These are phyloP conservation scores for Arabis hirsuta DNA, from an alignment of 345 rosid genomes.

Conservation along the genomic window DNA sequence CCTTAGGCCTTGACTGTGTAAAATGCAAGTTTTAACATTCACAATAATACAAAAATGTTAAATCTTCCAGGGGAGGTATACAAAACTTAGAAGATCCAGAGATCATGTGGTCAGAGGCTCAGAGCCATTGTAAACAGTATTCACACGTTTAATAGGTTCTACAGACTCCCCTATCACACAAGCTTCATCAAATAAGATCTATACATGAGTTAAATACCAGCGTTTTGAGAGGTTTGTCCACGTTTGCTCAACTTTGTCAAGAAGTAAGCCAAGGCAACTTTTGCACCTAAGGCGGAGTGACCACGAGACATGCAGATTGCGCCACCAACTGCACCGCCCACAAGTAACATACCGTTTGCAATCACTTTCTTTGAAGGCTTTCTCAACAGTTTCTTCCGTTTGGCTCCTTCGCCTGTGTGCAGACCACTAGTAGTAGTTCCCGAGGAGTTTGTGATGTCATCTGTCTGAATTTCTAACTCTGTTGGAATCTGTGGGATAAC, in stretches of 20 bases:
- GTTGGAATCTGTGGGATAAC: conserved; percentile 59
- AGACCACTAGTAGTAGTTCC: conserved; percentile 22
- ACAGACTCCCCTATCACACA: conserved; percentile 27
- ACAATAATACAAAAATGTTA: conserved; percentile 4
- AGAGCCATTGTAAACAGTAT: conserved; percentile 30
- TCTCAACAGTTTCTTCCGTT: conserved; percentile 51
- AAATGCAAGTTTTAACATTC: conserved; percentile 8
- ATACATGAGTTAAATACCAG: conserved; percentile 33
- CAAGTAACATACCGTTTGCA: conserved; percentile 70
- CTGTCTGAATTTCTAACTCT: conserved; percentile 50
- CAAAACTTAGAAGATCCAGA: conserved; percentile 25
- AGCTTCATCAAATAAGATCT: conserved; percentile 23
- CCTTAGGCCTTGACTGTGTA: conserved; percentile 17
- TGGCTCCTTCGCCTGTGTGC: conserved; percentile 39
- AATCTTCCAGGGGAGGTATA: background rate
- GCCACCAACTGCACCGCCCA: conserved; percentile 59
- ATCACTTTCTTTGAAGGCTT: conserved; percentile 68
- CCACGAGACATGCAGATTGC: conserved; percentile 76
- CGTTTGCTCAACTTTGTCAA: conserved; percentile 73
- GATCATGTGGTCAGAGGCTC: conserved; percentile 27
- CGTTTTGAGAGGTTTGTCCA: conserved; percentile 44
- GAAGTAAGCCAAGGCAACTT: conserved; percentile 81
- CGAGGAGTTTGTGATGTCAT: conserved; percentile 25
- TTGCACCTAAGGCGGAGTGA: conserved; percentile 73
- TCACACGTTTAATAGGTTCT: conserved; percentile 21